These are phyloP conservation scores for Dichotomocladium elegans DNA, from an alignment of 371 early-diverging fungal genomes.

Conservation along the genomic window DNA sequence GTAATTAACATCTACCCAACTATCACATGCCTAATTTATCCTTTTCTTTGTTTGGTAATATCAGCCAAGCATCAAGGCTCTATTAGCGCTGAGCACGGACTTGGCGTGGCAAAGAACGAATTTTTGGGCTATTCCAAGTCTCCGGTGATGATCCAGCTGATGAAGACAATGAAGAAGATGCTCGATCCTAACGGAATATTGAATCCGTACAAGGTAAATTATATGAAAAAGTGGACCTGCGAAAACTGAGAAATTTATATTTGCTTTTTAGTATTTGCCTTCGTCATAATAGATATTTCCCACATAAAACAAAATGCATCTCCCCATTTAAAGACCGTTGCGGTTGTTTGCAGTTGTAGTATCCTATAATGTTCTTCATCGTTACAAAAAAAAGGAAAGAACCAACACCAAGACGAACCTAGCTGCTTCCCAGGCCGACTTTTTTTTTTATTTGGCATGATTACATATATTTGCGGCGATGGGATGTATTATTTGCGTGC, in stretches of 20 bases:
- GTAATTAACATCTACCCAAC: not conserved
- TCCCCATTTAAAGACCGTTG: not conserved
- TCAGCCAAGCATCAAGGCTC: constrained; percentile 67
- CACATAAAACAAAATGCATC: not conserved
- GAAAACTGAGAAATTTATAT: not conserved
- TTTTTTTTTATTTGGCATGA: too few relatives aligned
- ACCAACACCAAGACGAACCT: too few relatives aligned
- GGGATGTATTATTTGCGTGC: too few relatives aligned
- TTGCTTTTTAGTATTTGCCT: constrained; percentile 10
- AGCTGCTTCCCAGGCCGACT: too few relatives aligned
- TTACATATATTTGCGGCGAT: too few relatives aligned
- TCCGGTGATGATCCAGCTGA: constrained; percentile 58
- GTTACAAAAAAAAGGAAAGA: too few relatives aligned
- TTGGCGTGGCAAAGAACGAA: constrained; percentile 74
- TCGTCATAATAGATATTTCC: constrained; percentile 13
- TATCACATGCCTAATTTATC: not conserved
- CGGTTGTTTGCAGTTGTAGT: too few relatives aligned
- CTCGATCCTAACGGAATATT: constrained; percentile 84
- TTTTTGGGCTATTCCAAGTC: constrained; percentile 66
- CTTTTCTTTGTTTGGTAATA: not conserved
- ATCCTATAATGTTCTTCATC: not conserved
- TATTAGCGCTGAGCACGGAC: constrained; percentile 79
- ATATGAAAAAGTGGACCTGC: not conserved
- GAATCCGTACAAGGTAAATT: constrained; percentile 86
- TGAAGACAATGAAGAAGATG: constrained; percentile 72